Evolutionary conservation across 2,329 filamentous ascomycete genomes (phyloP).

Genomic region (Ophiocordyceps robertsii): DNA sequence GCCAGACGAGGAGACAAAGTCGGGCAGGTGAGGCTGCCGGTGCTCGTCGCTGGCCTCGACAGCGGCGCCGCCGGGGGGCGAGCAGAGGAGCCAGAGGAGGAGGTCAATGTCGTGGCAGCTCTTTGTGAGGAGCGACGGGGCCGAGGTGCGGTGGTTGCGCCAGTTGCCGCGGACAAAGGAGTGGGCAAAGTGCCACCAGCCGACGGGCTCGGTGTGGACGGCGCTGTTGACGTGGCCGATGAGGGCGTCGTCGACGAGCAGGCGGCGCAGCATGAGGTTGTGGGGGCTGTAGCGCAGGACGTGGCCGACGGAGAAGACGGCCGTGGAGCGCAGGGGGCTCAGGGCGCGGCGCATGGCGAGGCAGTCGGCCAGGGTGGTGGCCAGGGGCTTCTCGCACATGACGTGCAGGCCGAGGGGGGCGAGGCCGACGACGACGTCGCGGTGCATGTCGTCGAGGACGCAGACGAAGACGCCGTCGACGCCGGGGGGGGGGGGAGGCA

Average conservation of each 20-base stretch:
- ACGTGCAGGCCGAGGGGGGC: slow-evolving; percentile 63
- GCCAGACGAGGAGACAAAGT: slow-evolving; percentile 62
- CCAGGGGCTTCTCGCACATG: slow-evolving; percentile 91
- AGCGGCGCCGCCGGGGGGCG: slow-evolving; percentile 13
- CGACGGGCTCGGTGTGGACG: slow-evolving; percentile 87
- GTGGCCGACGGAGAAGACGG: slow-evolving; percentile 82
- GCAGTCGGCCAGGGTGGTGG: slow-evolving; percentile 66
- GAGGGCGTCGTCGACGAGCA: slow-evolving; percentile 60
- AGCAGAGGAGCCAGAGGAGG: slow-evolving; percentile 79
- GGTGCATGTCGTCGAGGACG: slow-evolving; percentile 81
- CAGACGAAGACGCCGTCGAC: slow-evolving; percentile 50
- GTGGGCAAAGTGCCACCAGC: slow-evolving; percentile 92
- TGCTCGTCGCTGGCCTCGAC: slow-evolving; percentile 21
- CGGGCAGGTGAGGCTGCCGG: slow-evolving; percentile 55
- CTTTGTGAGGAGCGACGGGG: slow-evolving; percentile 78
- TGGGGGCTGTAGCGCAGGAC: slow-evolving; percentile 89
- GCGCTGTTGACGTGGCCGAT: slow-evolving; percentile 79
- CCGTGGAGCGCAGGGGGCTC: slow-evolving; percentile 15
- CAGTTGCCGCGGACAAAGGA: slow-evolving; percentile 90
- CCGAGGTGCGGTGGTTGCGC: slow-evolving; percentile 67
- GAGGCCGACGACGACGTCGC: slow-evolving; percentile 63
- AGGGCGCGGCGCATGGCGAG: slow-evolving; percentile 56
- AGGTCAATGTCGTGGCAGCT: slow-evolving; percentile 95
- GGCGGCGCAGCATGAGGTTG: slow-evolving; percentile 69
- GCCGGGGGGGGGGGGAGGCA: slow-evolving; percentile 24